These are phyloP conservation scores for Vitis cinerea DNA, from an alignment of 164 flowering plant species.

Conservation along the genomic window DNA sequence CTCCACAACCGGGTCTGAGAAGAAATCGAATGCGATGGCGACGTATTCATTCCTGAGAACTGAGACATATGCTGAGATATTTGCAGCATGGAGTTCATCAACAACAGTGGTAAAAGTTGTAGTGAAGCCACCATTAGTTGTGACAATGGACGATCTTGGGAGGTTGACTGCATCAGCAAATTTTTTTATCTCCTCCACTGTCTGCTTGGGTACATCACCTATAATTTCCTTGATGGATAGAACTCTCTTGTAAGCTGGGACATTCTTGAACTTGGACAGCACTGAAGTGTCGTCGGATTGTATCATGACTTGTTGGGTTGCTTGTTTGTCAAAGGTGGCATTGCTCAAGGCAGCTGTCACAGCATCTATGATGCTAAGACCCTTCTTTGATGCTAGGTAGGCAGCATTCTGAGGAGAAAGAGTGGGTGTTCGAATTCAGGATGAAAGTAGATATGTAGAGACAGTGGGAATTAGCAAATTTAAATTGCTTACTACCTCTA, in stretches of 20 bases:
- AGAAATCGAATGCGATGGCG: constrained; percentile 57
- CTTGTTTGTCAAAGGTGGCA: constrained; percentile 68
- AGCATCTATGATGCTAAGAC: constrained; percentile 50
- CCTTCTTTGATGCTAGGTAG: constrained; percentile 79
- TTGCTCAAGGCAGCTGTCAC: constrained; percentile 58
- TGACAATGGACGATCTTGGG: constrained; percentile 38
- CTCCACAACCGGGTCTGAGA: constrained; percentile 72
- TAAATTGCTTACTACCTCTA: constrained; percentile 40
- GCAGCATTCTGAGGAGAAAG: constrained; percentile 68
- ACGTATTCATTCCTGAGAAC: constrained; percentile 60
- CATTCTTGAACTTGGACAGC: constrained; percentile 46
- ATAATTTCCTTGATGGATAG: constrained; percentile 37
- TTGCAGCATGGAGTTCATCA: constrained; percentile 54
- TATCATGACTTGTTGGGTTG: constrained; percentile 65
- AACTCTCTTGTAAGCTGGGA: constrained; percentile 52
- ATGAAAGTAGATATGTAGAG: neutral
- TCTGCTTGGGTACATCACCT: constrained; percentile 40
- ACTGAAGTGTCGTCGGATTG: constrained; percentile 84
- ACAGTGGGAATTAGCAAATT: neutral
- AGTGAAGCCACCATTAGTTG: constrained; percentile 23
- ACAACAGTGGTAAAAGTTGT: constrained; percentile 39
- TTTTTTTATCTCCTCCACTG: constrained; percentile 66
- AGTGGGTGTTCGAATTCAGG: neutral
- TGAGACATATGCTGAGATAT: constrained; percentile 60
- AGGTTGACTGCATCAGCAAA: constrained; percentile 65